These are phyloP conservation scores for Stephania japonica DNA, from an alignment of 164 flowering plant species.

Conservation along the genomic window DNA sequence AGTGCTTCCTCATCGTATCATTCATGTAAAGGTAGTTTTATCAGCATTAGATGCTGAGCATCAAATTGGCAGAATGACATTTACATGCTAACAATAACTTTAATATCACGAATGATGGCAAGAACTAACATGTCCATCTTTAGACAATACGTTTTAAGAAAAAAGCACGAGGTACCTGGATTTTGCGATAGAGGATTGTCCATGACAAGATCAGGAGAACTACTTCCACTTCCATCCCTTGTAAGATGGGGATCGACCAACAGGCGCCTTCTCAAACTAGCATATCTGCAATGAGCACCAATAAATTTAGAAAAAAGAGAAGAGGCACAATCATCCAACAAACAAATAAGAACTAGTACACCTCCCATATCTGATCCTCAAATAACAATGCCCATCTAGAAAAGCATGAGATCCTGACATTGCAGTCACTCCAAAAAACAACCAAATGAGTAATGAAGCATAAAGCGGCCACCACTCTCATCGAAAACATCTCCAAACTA, in stretches of 20 bases:
- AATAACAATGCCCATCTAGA: neutral
- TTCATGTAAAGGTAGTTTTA: no score
- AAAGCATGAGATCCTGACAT: neutral
- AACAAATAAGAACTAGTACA: neutral
- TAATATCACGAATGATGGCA: neutral
- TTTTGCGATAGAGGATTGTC: constrained; percentile 94
- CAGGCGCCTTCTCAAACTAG: constrained; percentile 70
- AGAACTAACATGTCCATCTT: neutral
- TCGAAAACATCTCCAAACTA: neutral
- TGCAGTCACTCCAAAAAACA: neutral
- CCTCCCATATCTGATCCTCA: neutral
- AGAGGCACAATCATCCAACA: neutral
- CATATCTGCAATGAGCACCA: constrained; percentile 48
- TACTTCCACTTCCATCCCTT: constrained; percentile 58
- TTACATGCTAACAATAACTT: neutral
- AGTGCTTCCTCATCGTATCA: no score
- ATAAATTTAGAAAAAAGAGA: constrained; percentile 3
- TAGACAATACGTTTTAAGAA: no score
- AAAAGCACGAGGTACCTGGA: no score
- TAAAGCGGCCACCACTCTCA: neutral
- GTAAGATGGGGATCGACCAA: constrained; percentile 63
- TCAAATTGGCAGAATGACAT: neutral
- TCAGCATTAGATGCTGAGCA: neutral
- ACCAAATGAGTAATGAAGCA: neutral
- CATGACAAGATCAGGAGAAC: constrained; percentile 51